These are phyloP conservation scores for Taphrina sp. DNA, from an alignment of 1,139 yeast genomes.

Conservation along the genomic window DNA sequence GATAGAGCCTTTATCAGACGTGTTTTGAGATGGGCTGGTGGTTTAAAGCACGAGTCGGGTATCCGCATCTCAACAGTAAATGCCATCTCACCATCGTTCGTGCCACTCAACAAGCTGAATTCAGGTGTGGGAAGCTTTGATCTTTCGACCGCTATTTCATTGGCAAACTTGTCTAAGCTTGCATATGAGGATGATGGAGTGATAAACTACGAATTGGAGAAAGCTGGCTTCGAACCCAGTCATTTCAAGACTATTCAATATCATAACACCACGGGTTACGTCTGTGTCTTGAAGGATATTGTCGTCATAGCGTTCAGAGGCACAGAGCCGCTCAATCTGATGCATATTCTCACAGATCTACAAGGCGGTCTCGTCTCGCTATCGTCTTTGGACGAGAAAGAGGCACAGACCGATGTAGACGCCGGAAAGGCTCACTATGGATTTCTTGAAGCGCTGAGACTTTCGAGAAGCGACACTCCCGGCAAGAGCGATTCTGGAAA, in stretches of 20 bases:
- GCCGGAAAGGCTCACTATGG: conserved; percentile 31
- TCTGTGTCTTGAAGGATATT: conserved; percentile 8
- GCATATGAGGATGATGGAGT: conserved; percentile 29
- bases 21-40: conserved; percentile 11
- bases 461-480: conserved; percentile 17
- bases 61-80: conserved; percentile 24
- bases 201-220: conserved; percentile 7
- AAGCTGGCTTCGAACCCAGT: conserved; percentile 19
- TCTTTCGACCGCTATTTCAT: conserved; percentile 10
- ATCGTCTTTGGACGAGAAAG: conserved; percentile 8
- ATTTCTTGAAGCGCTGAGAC: conserved; percentile 27
- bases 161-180: conserved; percentile 25
- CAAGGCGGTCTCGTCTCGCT: conserved; percentile 25
- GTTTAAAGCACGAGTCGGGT: conserved; percentile 23
- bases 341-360: conserved; percentile 30
- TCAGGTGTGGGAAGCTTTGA: not conserved
- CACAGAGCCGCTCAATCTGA: conserved; percentile 28
- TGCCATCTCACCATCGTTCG: conserved; percentile 20
- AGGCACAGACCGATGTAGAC: not conserved
- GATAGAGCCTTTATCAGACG: conserved; percentile 17
- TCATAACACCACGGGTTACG: conserved; percentile 26
- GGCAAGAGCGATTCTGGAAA: not conserved
- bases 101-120: conserved; percentile 2
- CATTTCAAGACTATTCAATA: conserved; percentile 8
- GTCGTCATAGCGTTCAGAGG: conserved; percentile 29